A percentile compares a stretch with the other conserved stretches of the same genome.
phyloP scores from a whole-genome alignment of 129 eudicot genomes.

The Calendula officinalis region DNA sequence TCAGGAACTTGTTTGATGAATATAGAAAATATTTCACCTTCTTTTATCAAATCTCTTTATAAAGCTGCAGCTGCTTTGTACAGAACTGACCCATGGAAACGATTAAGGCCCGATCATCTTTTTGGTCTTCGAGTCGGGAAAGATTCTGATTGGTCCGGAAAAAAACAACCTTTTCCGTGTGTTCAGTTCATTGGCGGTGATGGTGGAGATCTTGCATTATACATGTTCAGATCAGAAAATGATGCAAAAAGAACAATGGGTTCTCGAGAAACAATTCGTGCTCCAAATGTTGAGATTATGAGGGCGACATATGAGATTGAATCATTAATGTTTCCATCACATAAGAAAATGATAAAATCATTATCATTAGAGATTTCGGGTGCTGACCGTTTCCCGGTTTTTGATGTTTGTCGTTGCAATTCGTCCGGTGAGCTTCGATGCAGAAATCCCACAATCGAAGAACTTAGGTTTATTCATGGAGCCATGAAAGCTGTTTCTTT shows the following conservation, averaged over 20 bases:
- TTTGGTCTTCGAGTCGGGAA: constrained; percentile 54
- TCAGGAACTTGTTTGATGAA: constrained; percentile 55
- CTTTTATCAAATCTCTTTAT: constrained; percentile 45
- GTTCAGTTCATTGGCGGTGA: constrained; percentile 59
- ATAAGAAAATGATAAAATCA: constrained; percentile 53
- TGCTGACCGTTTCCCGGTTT: constrained; percentile 42
- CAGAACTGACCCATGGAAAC: constrained; percentile 68
- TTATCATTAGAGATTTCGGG: constrained; percentile 54
- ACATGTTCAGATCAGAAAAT: constrained; percentile 51
- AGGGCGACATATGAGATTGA: constrained; percentile 54
- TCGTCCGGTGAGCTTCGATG: constrained; percentile 47
- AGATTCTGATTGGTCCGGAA: constrained; percentile 58
- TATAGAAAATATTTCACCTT: constrained; percentile 42
- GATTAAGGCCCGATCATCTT: constrained; percentile 56
- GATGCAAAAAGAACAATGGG: constrained; percentile 49
- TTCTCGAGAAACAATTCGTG: constrained; percentile 49
- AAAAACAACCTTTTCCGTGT: constrained; percentile 61
- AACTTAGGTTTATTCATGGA: constrained; percentile 55
- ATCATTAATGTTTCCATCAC: constrained; percentile 45
- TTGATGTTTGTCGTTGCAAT: constrained; percentile 54
- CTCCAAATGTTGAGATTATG: constrained; percentile 54
- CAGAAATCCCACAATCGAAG: constrained; percentile 55
- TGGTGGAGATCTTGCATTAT: constrained; percentile 67
- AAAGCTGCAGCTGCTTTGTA: constrained; percentile 66
- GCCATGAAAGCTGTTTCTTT: constrained; percentile 48